Evolutionary conservation across 2,329 filamentous ascomycete genomes (phyloP), one percentile per base, ranked within the genome.

Genomic region (Knufia fluminis): DNA sequence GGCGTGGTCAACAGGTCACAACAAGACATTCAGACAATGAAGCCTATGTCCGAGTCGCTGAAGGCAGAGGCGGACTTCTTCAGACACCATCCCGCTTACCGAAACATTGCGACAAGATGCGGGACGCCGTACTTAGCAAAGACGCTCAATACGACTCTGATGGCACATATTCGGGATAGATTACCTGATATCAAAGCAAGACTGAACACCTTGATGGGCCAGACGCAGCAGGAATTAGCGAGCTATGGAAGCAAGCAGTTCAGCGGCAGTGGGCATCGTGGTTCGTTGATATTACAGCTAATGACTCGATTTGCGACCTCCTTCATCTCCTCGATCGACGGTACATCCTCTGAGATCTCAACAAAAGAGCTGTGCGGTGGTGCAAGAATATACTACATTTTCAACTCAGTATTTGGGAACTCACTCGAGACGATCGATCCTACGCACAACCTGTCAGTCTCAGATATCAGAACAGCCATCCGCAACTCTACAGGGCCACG

Each of bases 161-260:
- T 98, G 92, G 72, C 82, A 19, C 92, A 98, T 64, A 98, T 98
- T 63, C 85, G 92, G 53, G 92, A 98, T 65, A 82, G 92, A 41
- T 73, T 98, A 60, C 92, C 92, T 24, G 92, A 98, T 66, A 98
- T 98, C 73, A 98, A 98, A 71, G 92, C 92, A 44, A 83, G 92
- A 49, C 76, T 98, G 54, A 98, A 98, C 68, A 98, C 92, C 1
- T 73, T 98, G 46, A 98, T 98, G 92, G 92, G 92, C n/a, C 92
- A 98, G 69, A 97, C 92, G 43, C 92, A 98, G 65, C 92, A 98
- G 71, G 92, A 98, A 67, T 77, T 98, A 50, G 92, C 92, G 38
- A 95, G 91, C 68, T 98, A 98, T 64, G 92, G 92, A 32, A 94
- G 97, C 65, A 94, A 92, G 73, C 86, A 94, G 60, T 98, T 98